Conservation (phyloP, 805 yeast genomes). For the Ogataea glucozyma region DNA sequence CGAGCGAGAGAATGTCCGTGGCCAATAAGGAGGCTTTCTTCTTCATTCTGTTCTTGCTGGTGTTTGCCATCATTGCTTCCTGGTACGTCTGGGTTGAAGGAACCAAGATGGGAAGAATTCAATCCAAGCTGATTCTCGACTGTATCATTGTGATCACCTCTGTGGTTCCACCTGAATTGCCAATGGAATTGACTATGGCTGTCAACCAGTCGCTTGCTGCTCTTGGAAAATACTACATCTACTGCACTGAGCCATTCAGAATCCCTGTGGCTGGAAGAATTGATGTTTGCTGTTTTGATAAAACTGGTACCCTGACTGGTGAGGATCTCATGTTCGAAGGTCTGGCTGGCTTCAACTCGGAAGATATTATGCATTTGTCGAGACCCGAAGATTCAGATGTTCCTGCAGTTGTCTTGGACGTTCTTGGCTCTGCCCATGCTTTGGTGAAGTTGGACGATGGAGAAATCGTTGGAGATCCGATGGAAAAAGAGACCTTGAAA, state of each 20-base stretch:
- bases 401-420: constrained; percentile 66
- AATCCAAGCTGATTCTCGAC: constrained; percentile 89
- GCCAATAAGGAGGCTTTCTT: constrained; percentile 93
- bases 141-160: constrained; percentile 95
- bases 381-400: constrained; percentile 54
- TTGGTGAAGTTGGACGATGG: constrained; percentile 93
- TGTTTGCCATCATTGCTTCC: constrained; percentile 92
- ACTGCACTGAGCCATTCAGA: constrained; percentile 98
- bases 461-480: constrained; percentile 97
- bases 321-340: constrained; percentile 97
- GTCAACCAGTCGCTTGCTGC: constrained; percentile 91
- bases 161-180: constrained; percentile 98
- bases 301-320: constrained; percentile 96
- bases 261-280: constrained; percentile 97
- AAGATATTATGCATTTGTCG: constrained; percentile 55
- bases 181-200: constrained; percentile 99
- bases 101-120: constrained; percentile 91
- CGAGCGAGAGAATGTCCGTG: constrained; percentile 94
- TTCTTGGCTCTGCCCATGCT: constrained; percentile 95
- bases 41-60: constrained; percentile 84
- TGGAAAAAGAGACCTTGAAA: constrained; percentile 94
- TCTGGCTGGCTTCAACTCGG: constrained; percentile 72
- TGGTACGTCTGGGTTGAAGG: constrained; percentile 99
- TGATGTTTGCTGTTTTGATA: constrained; percentile 98
- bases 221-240: constrained; percentile 80